Evolutionary conservation across 2,329 filamentous ascomycete species (phyloP), one percentile per base, ranked within the genome.

Genomic region (Talaromyces pinophilus): DNA sequence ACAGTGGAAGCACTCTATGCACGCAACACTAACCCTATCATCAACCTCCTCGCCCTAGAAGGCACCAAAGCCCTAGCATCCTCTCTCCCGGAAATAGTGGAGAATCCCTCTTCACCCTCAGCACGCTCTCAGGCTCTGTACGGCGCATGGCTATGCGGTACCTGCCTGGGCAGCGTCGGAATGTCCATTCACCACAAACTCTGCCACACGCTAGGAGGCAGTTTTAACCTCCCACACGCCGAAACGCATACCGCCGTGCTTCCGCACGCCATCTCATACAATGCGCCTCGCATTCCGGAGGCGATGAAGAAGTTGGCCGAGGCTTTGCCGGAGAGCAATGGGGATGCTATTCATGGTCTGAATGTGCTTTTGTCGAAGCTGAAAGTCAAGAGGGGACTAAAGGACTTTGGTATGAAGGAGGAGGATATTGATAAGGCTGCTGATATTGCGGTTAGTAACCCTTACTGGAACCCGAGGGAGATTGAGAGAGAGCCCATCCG

Each of bases 171-270:
- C 5, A 84, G 79, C 66, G 85, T 86, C 2, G 83, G 83, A 63
- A 89, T 90, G 86, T 83, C 86, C 2, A 81, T 90, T 15, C 88
- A 90, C 72, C 88, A 90, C 76, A 90, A 90, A 73, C 82, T 90
- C 1, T 89, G 87, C 76, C 88, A 90, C 72, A 86, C 85, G 0
- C 79, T 90, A 1, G 88, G 87, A 28, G 88, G 88, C 7, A 85
- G 81, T 70, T 88, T 90, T 74, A 83, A 85, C 68, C 80, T 90
- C 6, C 86, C 88, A 0, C 87, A 90, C 67, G 86, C 87, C 1
- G 86, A 89, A 73, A 89, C 87, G 0, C 88, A 90, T 71, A 87
- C 87, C 0, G 84, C 86, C 38, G 82, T 90, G 1, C 78, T 90
- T 7, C 87, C 87, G 0, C 87, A 90, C 71, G 85, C 86, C 0